These are phyloP conservation scores for Geotrichum carabidarum DNA, from an alignment of 1,139 yeast species.

Conservation along the genomic window DNA sequence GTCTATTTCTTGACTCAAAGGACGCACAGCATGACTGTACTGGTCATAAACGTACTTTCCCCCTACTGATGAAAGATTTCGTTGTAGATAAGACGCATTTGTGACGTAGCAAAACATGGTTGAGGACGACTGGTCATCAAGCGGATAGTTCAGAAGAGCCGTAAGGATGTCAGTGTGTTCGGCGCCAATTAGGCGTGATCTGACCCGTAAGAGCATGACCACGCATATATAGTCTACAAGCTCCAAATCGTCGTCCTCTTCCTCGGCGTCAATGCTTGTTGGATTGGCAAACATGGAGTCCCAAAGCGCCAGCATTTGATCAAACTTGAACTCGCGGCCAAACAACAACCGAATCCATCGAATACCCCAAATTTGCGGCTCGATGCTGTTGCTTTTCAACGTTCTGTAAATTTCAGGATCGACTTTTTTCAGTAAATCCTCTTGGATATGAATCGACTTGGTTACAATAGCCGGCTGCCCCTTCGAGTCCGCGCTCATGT, in stretches of 20 bases:
- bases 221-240: constrained; percentile 37
- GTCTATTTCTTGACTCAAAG: not conserved
- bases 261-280: not conserved
- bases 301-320: constrained; percentile 35
- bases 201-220: constrained; percentile 34
- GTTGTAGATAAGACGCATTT: constrained; percentile 33
- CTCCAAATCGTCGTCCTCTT: constrained; percentile 24
- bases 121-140: constrained; percentile 21
- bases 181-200: constrained; percentile 28
- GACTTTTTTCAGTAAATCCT: constrained; percentile 38
- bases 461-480: constrained; percentile 31
- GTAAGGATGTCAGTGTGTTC: constrained; percentile 34
- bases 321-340: constrained; percentile 45
- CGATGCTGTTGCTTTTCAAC: constrained; percentile 45
- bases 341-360: constrained; percentile 51
- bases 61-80: constrained; percentile 29
- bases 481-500: constrained; percentile 23
- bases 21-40: constrained; percentile 13
- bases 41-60: constrained; percentile 31
- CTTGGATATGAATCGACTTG: constrained; percentile 34
- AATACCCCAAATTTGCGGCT: constrained; percentile 59
- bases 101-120: constrained; percentile 28
- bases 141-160: constrained; percentile 34
- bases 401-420: constrained; percentile 36
- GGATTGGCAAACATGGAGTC: constrained; percentile 38